Percentiles rank a stretch among this genome's conserved stretches.
Evolutionary conservation across 2,329 filamentous ascomycete species (phyloP).

Genomic region (Sclerotinia trifoliorum): DNA sequence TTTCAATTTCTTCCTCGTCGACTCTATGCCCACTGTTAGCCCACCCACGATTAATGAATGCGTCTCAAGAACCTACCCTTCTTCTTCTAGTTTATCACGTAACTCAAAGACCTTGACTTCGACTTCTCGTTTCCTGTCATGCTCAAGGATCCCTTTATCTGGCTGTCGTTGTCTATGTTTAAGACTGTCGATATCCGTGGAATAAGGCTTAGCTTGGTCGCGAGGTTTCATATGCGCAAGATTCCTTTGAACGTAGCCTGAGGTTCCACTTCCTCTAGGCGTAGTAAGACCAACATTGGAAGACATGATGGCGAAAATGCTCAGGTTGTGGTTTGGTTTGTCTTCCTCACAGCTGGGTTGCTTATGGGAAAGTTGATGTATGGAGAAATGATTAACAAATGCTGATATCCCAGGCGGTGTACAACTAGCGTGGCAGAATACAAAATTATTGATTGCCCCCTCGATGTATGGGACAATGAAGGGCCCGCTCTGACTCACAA

Average conservation of each 20-base stretch:
- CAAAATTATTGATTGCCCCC: conserved; percentile 20
- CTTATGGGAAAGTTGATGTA: background rate
- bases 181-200: conserved; percentile 63
- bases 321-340: background rate
- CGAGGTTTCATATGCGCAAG: conserved; percentile 83
- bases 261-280: conserved; percentile 91
- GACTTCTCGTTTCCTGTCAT: conserved; percentile 85
- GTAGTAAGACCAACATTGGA: conserved; percentile 96
- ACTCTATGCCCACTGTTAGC: conserved; percentile 49
- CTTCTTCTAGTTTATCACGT: conserved; percentile 86
- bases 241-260: conserved; percentile 96
- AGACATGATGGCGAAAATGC: conserved; percentile 61
- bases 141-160: conserved; percentile 89
- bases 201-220: conserved; percentile 66
- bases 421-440: conserved; percentile 27
- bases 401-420: conserved; percentile 26
- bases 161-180: conserved; percentile 79
- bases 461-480: conserved; percentile 7
- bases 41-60: background rate
- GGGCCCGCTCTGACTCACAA: conserved; percentile 2
- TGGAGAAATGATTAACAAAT: conserved; percentile 3
- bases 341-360: background rate
- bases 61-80: conserved; percentile 55
- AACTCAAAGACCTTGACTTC: conserved; percentile 93
- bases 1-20: conserved; percentile 89